Evolutionary conservation across 2,329 filamentous ascomycete species (phyloP), one percentile per base, ranked within the genome.

Genomic region (Talaromyces funiculosus): DNA sequence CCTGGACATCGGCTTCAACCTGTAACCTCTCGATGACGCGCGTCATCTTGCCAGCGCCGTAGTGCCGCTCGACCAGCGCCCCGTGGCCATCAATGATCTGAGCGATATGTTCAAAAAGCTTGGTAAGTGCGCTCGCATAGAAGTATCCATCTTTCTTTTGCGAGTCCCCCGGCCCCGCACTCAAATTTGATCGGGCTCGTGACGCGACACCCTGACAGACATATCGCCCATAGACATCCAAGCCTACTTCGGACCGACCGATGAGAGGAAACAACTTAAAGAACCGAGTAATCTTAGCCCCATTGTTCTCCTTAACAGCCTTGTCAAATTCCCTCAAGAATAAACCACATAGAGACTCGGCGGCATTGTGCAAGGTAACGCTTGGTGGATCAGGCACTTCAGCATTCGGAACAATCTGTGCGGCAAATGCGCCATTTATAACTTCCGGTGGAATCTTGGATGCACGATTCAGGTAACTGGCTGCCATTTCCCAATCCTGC

Each of bases 221-320:
- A 73, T 97, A 99, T 66, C 88, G 85, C 1, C 94, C 94, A 73
- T 99, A 99, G 3, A 96, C 90, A 75, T 99, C 93, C 60, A 99
- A 75, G 0, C 94, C 94, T 7, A 93, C 90, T 59, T 96, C 90
- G 2, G 90, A 87, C 63, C 92, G 84, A 14, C 90, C 92, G 70
- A 99, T 97, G 37, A 99, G 79, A 16, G 94, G 94, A 69, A 99
- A 99, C 38, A 99, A 80, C 78, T 99, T 99, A 80, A 99, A 99
- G 80, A 99, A 99, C 43, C 94, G 82, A 1, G 94, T 97, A 57
- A 99, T 90, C 72, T 90, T 91, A 24, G 90, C 84, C 3, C 90
- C 92, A 68, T 97, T 92, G n/a, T 85, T 88, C 43, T 94, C 92
- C 63, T 85, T 83, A 1, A 92, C 90, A 0, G 94, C 94, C 74